Evolutionary conservation across 164 flowering plant genomes (phyloP), one percentile per base, ranked within the genome.

Genomic region (Amborella trichopoda): DNA sequence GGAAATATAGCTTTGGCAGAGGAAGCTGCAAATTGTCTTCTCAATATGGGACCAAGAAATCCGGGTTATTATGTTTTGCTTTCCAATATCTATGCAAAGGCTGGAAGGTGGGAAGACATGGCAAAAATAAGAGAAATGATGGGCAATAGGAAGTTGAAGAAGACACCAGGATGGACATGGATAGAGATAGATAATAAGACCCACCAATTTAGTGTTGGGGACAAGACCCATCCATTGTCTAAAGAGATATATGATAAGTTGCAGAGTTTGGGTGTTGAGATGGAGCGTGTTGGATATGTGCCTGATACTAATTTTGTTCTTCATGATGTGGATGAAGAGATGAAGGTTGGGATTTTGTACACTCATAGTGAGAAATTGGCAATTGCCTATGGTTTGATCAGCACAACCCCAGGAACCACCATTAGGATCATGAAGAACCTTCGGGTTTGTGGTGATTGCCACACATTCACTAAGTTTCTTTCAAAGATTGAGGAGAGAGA

Each of bases 251-350:
- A 69, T 22, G 56, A 20, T 5, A 58, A 45, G 66, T 55, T 76
- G 46, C 49, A 53, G 46, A 40, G 44, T 26, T 57, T 78, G 56
- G 25, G 47, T 5, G 23, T 55, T 58, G 60, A 66, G 57, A 36
- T 75, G 55, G 71, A 71, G 58, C 32, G 59, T 59, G 77, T 66
- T 52, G 79, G 77, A 5, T 78, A 78, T 68, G 55, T 71, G 19
- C 85, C 77, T 10, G 75, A 75, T 59, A 71, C 74, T 30, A 56
- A 66, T 46, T 73, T 63, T 48, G 77, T 69, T 18, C 45, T 73
- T 26, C 77, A 76, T 53, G 85, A 76, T 62, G 78, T 73, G 26
- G 76, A 73, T 28, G 81, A 78, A 54, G 85, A 78, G 41, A 68
- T 56, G 14, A 69, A 78, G 63, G 51, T 52, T 3, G 72, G 58